Evolutionary conservation across 2,329 filamentous ascomycete genomes (phyloP), one percentile per base, ranked within the genome.

Genomic region (Berkeleyomyces rouxiae): DNA sequence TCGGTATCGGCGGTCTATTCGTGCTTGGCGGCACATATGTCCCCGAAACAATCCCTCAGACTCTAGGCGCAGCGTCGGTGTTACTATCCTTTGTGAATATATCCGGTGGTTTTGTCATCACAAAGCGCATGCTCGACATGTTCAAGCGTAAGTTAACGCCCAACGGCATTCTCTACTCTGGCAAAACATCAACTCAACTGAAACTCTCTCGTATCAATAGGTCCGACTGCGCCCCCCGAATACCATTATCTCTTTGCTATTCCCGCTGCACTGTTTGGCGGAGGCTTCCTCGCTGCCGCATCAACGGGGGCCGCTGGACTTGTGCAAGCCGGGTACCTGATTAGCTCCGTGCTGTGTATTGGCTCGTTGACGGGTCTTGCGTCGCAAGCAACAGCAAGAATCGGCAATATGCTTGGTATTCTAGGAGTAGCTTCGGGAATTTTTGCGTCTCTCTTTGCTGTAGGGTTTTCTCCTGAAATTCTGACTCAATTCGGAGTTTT

Each of bases 121-220:
- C 90, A 2, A 95, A 95, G 74, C 81, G 90, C 66, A 96, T 96
- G 90, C 77, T 96, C 51, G 90, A 95, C 71, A 92, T 92, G 88
- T 92, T 92, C 71, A 87, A 87, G 70, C 81, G 87, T 78, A 70
- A 68, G 79, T 71, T 9, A 9, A 9, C 42, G 11, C 7, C 33
- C 36, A 31, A 6, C 6, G 44, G 4, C 7, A 13, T 11, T 11
- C 13, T 57, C n/a, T n/a, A 10, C 3, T 36, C 16, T 47, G 13
- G 44, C 13, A 46, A 57, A 49, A 62, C 39, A 11, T n/a, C 10
- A 10, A 7, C 10, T 47, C 4, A 47, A 47, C 44, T 10, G 16
- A 9, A 51, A 31, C 16, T 4, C 4, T 33, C 23, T 10, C 23
- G 23, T 23, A n/a, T 4, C 9, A 31, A 16, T 61, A 80, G 82